Evolutionary conservation across 2,329 filamentous ascomycete genomes (phyloP).

Genomic region (Aspergillus neotritici): DNA sequence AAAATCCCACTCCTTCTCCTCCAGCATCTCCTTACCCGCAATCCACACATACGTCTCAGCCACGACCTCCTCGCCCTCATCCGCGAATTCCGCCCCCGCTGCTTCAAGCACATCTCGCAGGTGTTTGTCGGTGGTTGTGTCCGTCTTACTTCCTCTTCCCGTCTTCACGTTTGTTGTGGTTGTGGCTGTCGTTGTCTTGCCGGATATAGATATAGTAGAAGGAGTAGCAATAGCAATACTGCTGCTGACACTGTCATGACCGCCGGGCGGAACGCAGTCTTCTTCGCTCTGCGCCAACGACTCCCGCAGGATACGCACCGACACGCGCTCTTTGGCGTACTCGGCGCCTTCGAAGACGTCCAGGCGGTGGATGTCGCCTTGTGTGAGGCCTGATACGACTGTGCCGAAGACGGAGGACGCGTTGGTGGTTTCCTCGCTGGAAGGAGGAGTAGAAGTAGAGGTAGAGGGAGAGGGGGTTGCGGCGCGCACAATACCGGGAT

Average conservation of each 20-base stretch:
- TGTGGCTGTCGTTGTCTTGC: too few species aligned
- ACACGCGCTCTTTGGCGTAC: constrained; percentile 55
- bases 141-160: neutral
- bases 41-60: constrained; percentile 63
- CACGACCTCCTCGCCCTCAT: constrained; percentile 42
- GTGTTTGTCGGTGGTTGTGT: constrained; percentile 25
- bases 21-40: constrained; percentile 47
- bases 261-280: constrained; percentile 5
- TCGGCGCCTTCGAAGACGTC: constrained; percentile 77
- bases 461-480: neutral
- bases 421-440: neutral
- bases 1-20: constrained; percentile 81
- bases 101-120: constrained; percentile 38
- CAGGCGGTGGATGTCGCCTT: constrained; percentile 66
- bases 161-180: neutral
- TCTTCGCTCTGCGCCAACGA: constrained; percentile 14
- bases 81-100: constrained; percentile 50
- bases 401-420: constrained; percentile 62
- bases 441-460: too few species aligned
- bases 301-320: constrained; percentile 38
- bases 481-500: constrained; percentile 65
- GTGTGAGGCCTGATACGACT: constrained; percentile 70
- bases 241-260: too few species aligned
- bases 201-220: too few species aligned
- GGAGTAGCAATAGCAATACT: too few species aligned